These are phyloP conservation scores for Russula sp. DNA, from an alignment of 768 basidiomycete species.

Conservation along the genomic window DNA sequence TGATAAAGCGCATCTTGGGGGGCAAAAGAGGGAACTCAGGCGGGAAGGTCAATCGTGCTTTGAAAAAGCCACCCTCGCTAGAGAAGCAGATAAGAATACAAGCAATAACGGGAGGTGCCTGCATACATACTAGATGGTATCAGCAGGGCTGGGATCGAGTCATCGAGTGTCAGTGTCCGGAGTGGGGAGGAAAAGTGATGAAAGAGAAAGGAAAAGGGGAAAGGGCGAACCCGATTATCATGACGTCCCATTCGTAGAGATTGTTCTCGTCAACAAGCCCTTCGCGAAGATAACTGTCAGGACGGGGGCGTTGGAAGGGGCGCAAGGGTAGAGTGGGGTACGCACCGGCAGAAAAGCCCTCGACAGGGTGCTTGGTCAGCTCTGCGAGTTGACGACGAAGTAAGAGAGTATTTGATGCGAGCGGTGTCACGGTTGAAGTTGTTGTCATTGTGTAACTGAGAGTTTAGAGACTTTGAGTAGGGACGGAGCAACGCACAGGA, in stretches of 20 bases:
- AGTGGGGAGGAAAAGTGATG: background rate
- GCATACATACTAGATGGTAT: constrained; percentile 78
- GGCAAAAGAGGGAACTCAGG: constrained; percentile 85
- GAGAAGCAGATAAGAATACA: constrained; percentile 23
- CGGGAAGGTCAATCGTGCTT: constrained; percentile 85
- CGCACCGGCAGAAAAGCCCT: constrained; percentile 92
- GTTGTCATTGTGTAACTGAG: constrained; percentile 26
- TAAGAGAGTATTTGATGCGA: constrained; percentile 44
- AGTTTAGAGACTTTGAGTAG: background rate
- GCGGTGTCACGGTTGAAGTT: constrained; percentile 18
- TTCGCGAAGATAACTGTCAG: constrained; percentile 35
- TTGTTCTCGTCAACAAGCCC: constrained; percentile 95
- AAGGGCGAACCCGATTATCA: constrained; percentile 78
- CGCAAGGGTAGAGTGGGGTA: constrained; percentile 27
- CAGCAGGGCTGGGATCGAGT: constrained; percentile 59
- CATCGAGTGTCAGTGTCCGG: constrained; percentile 24
- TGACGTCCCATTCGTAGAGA: constrained; percentile 93
- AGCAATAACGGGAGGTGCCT: background rate
- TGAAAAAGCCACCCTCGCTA: constrained; percentile 96
- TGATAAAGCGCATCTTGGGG: constrained; percentile 94
- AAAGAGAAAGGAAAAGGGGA: background rate
- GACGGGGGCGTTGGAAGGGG: constrained; percentile 22
- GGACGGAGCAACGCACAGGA: background rate
- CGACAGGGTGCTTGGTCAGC: constrained; percentile 87
- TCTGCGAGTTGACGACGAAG: constrained; percentile 77